A percentile compares a stretch with the other conserved stretches of the same genome.
Conservation (phyloP, 169 alveolate species). For the Plasmodium yoelii region DNA sequence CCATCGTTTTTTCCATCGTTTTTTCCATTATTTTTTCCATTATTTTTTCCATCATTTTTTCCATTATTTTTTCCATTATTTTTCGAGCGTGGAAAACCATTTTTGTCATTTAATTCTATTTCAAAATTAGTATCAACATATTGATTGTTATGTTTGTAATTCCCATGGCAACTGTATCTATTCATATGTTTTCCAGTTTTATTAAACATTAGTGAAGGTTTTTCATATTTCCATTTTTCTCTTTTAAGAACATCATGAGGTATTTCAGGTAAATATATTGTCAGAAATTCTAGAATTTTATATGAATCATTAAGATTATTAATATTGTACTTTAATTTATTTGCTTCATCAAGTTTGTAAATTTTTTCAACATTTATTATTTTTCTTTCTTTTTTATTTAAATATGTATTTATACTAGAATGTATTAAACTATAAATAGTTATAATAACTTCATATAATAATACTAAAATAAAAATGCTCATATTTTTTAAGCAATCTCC, state of each 20-base stretch:
- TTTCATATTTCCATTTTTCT: constrained; percentile 50
- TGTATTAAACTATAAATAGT: constrained; percentile 34
- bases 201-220: not conserved
- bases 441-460: constrained; percentile 43
- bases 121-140: not conserved
- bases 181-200: constrained; percentile 8
- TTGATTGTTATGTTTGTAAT: not conserved
- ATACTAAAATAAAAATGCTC: constrained; percentile 36
- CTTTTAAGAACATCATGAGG: constrained; percentile 21
- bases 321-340: constrained; percentile 13
- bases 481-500: constrained; percentile 47
- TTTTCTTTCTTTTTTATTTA: constrained; percentile 3
- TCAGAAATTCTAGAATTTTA: constrained; percentile 41
- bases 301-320: constrained; percentile 4
- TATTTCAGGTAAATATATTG: constrained; percentile 63
- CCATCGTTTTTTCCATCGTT: too few relatives aligned
- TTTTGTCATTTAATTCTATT: not conserved
- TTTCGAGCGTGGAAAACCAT: too few relatives aligned
- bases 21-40: too few relatives aligned
- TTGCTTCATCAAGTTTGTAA: constrained; percentile 26
- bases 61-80: too few relatives aligned
- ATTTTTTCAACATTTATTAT: constrained; percentile 18
- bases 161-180: constrained; percentile 16
- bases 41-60: too few relatives aligned
- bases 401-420: constrained; percentile 35